phyloP scores from a whole-genome alignment of 169 alveolate species.

The Plasmodium berghei region DNA sequence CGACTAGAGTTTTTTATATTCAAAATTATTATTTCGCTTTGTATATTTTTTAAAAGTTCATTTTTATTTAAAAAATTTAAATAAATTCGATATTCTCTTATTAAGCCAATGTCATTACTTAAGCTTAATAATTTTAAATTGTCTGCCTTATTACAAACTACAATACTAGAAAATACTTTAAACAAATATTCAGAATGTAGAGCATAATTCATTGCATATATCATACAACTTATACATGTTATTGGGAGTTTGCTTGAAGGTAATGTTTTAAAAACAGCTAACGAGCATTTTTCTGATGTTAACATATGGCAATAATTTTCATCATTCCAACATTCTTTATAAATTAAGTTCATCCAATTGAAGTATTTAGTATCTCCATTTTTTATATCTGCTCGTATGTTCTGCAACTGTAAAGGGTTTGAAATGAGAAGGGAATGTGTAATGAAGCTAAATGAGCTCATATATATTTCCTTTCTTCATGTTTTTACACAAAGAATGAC shows the following conservation, averaged over 20 bases:
- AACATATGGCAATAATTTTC: constrained; percentile 11
- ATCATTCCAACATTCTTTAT: constrained; percentile 35
- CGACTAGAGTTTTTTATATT: constrained; percentile 23
- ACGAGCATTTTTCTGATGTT: constrained; percentile 10
- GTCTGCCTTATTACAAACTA: constrained; percentile 21
- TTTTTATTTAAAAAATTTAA: constrained; percentile 17
- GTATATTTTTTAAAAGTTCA: constrained; percentile 22
- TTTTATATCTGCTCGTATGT: constrained; percentile 15
- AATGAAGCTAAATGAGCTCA: background rate
- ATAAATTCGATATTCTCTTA: constrained; percentile 52
- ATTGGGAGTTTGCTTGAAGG: constrained; percentile 19
- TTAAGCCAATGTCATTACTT: constrained; percentile 11
- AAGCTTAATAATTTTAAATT: constrained; percentile 17
- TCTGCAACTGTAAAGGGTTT: constrained; percentile 5
- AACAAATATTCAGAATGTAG: constrained; percentile 26
- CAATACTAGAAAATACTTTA: constrained; percentile 1
- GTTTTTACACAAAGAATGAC: too few species aligned
- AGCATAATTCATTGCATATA: constrained; percentile 54
- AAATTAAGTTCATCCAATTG: constrained; percentile 51
- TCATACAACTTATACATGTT: constrained; percentile 28
- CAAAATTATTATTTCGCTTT: constrained; percentile 43
- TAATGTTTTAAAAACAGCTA: constrained; percentile 18
- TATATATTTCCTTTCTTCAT: background rate
- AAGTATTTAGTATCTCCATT: constrained; percentile 5
- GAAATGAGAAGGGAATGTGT: background rate